phyloP scores from a whole-genome alignment of 1,284 basidiomycete species.

The Marasmius tenuissimus region DNA sequence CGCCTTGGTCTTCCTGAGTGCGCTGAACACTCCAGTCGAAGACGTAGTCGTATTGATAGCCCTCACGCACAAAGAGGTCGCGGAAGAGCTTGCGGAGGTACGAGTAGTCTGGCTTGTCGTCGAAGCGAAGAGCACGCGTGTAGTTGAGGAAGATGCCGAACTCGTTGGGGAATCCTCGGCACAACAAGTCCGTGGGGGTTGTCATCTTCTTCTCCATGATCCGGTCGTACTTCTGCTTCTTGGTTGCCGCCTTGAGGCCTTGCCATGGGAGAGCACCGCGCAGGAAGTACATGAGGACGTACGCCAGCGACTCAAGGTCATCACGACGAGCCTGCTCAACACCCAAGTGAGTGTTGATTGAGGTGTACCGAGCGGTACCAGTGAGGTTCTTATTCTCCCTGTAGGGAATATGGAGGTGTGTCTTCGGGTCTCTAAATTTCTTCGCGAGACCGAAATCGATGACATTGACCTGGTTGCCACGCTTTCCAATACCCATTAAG shows the following conservation, averaged over 20 bases:
- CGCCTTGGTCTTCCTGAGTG: constrained; percentile 64
- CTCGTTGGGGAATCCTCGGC: constrained; percentile 96
- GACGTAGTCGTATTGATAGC: constrained; percentile 97
- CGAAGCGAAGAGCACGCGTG: constrained; percentile 94
- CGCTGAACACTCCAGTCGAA: constrained; percentile 97
- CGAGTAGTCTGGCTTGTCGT: constrained; percentile 98
- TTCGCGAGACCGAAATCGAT: constrained; percentile 99
- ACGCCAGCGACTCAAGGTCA: constrained; percentile 94
- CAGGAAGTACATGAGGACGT: constrained; percentile 98
- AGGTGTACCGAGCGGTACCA: constrained; percentile 98
- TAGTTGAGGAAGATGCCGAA: constrained; percentile 98
- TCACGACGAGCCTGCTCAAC: constrained; percentile 97
- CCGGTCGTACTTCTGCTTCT: constrained; percentile 99
- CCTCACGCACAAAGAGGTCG: constrained; percentile 94
- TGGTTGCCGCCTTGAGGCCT: constrained; percentile 96
- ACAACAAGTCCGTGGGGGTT: constrained; percentile 92
- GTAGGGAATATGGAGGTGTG: constrained; percentile 98
- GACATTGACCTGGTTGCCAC: constrained; percentile 98
- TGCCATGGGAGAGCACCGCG: constrained; percentile 97
- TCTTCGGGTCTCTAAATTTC: constrained; percentile 99
- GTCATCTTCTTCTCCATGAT: constrained; percentile 99
- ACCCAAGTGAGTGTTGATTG: constrained; percentile 98
- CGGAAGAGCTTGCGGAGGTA: constrained; percentile 98
- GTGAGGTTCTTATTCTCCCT: constrained; percentile 99
- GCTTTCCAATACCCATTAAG: constrained; percentile 99